These are phyloP conservation scores for Cladophialophora bantiana DNA, from an alignment of 2,329 filamentous ascomycete species.

Conservation along the genomic window DNA sequence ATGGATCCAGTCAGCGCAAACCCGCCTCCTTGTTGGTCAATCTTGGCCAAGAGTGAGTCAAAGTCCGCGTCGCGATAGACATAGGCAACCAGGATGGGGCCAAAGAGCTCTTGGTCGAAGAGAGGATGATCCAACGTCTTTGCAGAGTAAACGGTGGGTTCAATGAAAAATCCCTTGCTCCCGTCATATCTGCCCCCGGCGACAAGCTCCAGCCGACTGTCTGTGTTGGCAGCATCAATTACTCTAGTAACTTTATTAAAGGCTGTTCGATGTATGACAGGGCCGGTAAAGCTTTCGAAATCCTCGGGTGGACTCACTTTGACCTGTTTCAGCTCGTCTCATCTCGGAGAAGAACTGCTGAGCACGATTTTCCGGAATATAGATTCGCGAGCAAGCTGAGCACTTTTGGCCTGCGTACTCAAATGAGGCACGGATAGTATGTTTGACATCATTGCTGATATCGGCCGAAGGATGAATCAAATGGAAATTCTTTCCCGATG, in stretches of 20 bases:
- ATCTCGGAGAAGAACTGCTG: slow-evolving; percentile 71
- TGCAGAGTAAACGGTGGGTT: slow-evolving; percentile 77
- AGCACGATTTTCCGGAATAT: slow-evolving; percentile 75
- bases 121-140: slow-evolving; percentile 72
- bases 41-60: slow-evolving; percentile 56
- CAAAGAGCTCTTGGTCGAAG: slow-evolving; percentile 76
- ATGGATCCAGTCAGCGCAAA: slow-evolving; percentile 81
- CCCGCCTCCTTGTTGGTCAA: slow-evolving; percentile 68
- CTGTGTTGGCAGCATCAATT: slow-evolving; percentile 75
- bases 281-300: slow-evolving; percentile 77
- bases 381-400: slow-evolving; percentile 77
- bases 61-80: slow-evolving; percentile 71
- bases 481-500: slow-evolving; percentile 87
- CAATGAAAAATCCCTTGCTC: slow-evolving; percentile 75
- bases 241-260: slow-evolving; percentile 77
- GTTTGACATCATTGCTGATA: slow-evolving; percentile 73
- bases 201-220: slow-evolving; percentile 71
- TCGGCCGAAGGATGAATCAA: slow-evolving; percentile 75
- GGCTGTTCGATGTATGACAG: slow-evolving; percentile 76
- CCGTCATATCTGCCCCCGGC: slow-evolving; percentile 75
- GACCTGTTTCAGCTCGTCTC: slow-evolving; percentile 68
- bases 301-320: slow-evolving; percentile 70
- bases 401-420: slow-evolving; percentile 88
- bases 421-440: slow-evolving; percentile 80
- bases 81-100: slow-evolving; percentile 72